A percentile compares a stretch with the other conserved stretches of the same genome.
Conservation (phyloP, 148 eudicot species). For the Amaranthus hypochondriacus region DNA sequence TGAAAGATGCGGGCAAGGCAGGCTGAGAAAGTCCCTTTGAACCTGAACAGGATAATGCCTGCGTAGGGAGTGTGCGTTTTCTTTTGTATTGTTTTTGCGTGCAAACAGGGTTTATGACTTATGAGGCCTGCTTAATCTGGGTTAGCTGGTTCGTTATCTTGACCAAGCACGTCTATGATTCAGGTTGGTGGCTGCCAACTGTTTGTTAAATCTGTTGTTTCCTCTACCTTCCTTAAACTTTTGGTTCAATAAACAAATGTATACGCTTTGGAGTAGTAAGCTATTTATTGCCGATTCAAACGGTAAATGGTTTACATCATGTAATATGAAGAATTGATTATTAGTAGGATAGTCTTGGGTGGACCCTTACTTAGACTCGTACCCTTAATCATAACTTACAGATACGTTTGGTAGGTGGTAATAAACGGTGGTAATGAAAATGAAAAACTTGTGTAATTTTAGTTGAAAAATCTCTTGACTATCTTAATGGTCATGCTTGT, state of each 20-base stretch:
- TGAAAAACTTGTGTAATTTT: too few relatives aligned
- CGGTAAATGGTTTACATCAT: neutral
- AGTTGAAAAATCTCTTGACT: too few relatives aligned
- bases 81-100: slow-evolving; percentile 29
- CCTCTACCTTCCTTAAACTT: neutral
- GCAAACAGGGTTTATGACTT: slow-evolving; percentile 36
- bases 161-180: slow-evolving; percentile 24
- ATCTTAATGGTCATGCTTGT: too few relatives aligned
- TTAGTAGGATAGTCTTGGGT: neutral
- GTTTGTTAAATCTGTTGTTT: slow-evolving; percentile 7
- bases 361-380: too few relatives aligned
- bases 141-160: slow-evolving; percentile 22
- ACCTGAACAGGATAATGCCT: slow-evolving; percentile 99
- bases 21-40: slow-evolving; percentile 99
- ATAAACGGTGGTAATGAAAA: too few relatives aligned
- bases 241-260: neutral
- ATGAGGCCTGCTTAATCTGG: slow-evolving; percentile 17
- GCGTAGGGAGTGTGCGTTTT: slow-evolving; percentile 96
- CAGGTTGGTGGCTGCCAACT: slow-evolving; percentile 20
- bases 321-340: neutral
- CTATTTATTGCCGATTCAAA: neutral
- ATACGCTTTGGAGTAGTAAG: slow-evolving; percentile 1
- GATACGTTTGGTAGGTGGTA: too few relatives aligned
- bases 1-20: slow-evolving; percentile 36
- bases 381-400: too few relatives aligned